A percentile compares a stretch with the other conserved stretches of the same genome.
These are phyloP conservation scores for Diplodia corticola DNA, from an alignment of 2,329 filamentous ascomycete genomes.

Conservation along the genomic window DNA sequence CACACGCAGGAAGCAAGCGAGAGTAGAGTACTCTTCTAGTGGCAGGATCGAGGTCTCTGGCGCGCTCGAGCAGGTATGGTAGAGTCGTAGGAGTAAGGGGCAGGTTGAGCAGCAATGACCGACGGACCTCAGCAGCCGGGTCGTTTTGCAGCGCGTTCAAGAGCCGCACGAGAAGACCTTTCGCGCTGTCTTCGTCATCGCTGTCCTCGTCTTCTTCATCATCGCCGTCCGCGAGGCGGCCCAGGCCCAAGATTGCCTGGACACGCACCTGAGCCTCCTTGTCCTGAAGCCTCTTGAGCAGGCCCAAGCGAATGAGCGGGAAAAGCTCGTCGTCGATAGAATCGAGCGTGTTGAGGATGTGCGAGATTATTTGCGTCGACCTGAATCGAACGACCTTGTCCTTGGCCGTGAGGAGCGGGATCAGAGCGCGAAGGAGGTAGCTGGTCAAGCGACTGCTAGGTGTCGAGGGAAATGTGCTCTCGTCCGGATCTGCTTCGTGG, in stretches of 20 bases:
- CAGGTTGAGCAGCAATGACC: constrained; percentile 86
- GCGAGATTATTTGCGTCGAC: constrained; percentile 83
- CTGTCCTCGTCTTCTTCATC: constrained; percentile 63
- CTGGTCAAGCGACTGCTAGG: constrained; percentile 78
- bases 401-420: constrained; percentile 79
- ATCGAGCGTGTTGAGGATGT: constrained; percentile 89
- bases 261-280: constrained; percentile 91
- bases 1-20: constrained; percentile 79
- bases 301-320: constrained; percentile 72
- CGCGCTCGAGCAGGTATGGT: constrained; percentile 84
- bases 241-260: constrained; percentile 89
- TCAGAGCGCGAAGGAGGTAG: constrained; percentile 69
- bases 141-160: constrained; percentile 91
- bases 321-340: constrained; percentile 92
- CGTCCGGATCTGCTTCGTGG: constrained; percentile 57
- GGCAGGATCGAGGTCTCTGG: constrained; percentile 80
- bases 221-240: constrained; percentile 70
- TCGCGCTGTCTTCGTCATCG: constrained; percentile 64
- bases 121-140: constrained; percentile 86
- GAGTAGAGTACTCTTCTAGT: constrained; percentile 87
- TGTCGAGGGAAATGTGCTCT: constrained; percentile 74
- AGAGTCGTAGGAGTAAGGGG: constrained; percentile 80
- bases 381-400: constrained; percentile 92
- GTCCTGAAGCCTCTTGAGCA: constrained; percentile 85
- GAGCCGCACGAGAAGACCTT: constrained; percentile 76